Conservation (phyloP, 805 yeast species). For the Candida parachauliodes region DNA sequence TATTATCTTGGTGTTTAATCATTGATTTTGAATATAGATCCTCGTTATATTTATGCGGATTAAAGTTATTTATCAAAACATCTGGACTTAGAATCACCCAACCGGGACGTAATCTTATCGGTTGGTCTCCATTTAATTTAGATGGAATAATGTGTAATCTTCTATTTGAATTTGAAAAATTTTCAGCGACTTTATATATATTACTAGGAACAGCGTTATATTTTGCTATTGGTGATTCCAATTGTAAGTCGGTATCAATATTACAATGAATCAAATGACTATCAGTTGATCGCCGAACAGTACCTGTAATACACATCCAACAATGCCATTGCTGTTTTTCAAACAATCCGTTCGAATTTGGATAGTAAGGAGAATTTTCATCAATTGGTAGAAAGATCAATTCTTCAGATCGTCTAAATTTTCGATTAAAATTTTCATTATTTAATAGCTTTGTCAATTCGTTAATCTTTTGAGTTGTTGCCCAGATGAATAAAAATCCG, state of each 20-base stretch:
- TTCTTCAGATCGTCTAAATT: slow-evolving; percentile 87
- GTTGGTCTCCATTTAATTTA: slow-evolving; percentile 58
- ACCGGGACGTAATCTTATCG: slow-evolving; percentile 70
- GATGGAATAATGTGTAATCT: slow-evolving; percentile 84
- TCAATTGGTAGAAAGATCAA: slow-evolving; percentile 76
- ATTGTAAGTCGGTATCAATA: slow-evolving; percentile 80
- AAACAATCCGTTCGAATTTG: slow-evolving; percentile 48
- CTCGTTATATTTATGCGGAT: slow-evolving; percentile 26
- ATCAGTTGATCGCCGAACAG: slow-evolving; percentile 83
- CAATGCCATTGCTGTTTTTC: slow-evolving; percentile 91
- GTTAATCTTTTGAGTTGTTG: slow-evolving; percentile 67
- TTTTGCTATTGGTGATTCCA: slow-evolving; percentile 42
- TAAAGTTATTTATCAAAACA: slow-evolving; percentile 67
- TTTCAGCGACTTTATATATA: slow-evolving; percentile 80
- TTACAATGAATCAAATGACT: slow-evolving; percentile 86
- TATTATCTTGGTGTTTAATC: slow-evolving; percentile 19
- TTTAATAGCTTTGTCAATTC: slow-evolving; percentile 55
- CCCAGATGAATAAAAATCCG: slow-evolving; percentile 85
- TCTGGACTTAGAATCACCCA: slow-evolving; percentile 93
- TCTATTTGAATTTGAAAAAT: slow-evolving; percentile 78
- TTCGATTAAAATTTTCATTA: slow-evolving; percentile 49
- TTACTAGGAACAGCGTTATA: slow-evolving; percentile 53
- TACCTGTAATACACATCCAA: slow-evolving; percentile 96
- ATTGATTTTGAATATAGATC: slow-evolving; percentile 30
- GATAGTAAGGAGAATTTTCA: slow-evolving; percentile 61